A percentile compares a stretch with the other conserved stretches of the same genome.
These are phyloP conservation scores for Penicillium fuscoglaucum DNA, from an alignment of 2,329 filamentous ascomycete genomes.

Conservation along the genomic window DNA sequence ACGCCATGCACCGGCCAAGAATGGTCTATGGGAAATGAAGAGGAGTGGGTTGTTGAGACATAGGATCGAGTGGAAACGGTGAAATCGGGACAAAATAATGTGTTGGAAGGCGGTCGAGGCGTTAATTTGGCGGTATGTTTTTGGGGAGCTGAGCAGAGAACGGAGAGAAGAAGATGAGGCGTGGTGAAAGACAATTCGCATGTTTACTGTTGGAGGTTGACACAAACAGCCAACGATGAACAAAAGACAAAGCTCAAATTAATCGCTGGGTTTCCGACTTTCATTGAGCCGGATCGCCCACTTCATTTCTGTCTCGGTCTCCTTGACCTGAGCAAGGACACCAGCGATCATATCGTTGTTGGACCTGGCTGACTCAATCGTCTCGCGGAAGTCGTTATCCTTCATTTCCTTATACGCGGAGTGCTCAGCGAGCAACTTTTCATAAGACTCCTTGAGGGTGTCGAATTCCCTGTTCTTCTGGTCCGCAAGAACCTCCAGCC, in stretches of 20 bases:
- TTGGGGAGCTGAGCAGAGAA: background rate
- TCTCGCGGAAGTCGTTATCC: conserved; percentile 41
- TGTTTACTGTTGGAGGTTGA: background rate
- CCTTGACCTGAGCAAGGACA: conserved; percentile 42
- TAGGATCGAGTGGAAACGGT: background rate
- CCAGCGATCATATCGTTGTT: conserved; percentile 38
- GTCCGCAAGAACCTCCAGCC: conserved; percentile 48
- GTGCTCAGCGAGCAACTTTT: conserved; percentile 42
- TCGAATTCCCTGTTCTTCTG: conserved; percentile 49
- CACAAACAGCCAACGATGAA: background rate
- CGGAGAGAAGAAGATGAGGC: no score
- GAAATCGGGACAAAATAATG: background rate
- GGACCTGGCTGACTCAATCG: conserved; percentile 33
- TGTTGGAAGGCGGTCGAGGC: background rate
- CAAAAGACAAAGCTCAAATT: conserved; percentile 2
- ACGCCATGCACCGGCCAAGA: conserved; percentile 22
- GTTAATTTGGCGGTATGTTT: background rate
- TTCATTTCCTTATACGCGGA: conserved; percentile 45
- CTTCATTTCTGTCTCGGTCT: conserved; percentile 48
- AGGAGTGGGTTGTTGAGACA: background rate
- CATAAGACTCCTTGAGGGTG: conserved; percentile 41
- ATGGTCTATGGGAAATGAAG: conserved; percentile 12
- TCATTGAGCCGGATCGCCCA: conserved; percentile 49
- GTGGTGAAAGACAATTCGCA: background rate
- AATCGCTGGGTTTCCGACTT: conserved; percentile 26